A percentile compares a stretch with the other conserved stretches of the same genome.
phyloP scores from a whole-genome alignment of 306 rosid genomes.

The Myrica gale region DNA sequence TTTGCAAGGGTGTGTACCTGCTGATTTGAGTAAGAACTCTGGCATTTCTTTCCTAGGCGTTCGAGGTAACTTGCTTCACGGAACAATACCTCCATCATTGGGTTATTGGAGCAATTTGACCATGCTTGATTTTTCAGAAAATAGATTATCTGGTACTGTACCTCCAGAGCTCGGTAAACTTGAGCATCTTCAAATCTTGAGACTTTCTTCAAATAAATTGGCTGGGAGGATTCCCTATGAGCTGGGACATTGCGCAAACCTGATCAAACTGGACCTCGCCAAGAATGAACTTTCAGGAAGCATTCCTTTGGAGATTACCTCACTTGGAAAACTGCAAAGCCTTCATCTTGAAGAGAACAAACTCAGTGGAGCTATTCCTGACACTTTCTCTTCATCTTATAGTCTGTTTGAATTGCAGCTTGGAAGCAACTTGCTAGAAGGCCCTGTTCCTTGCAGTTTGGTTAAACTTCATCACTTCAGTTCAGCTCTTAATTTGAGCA shows the following conservation, averaged over 20 bases:
- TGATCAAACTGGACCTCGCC: slow-evolving; percentile 20
- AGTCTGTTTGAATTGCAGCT: slow-evolving; percentile 22
- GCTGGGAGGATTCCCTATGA: slow-evolving; percentile 22
- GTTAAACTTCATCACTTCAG: slow-evolving; percentile 13
- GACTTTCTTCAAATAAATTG: slow-evolving; percentile 10
- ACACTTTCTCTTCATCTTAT: slow-evolving; percentile 15
- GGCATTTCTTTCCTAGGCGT: slow-evolving; percentile 26
- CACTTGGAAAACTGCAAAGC: slow-evolving; percentile 19
- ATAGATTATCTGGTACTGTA: slow-evolving; percentile 12
- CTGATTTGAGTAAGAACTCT: slow-evolving; percentile 9
- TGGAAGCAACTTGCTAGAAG: slow-evolving; percentile 21
- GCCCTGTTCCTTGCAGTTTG: slow-evolving; percentile 24
- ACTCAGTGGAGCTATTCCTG: slow-evolving; percentile 16
- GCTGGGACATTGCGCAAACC: slow-evolving; percentile 2
- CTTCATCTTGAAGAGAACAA: slow-evolving; percentile 26
- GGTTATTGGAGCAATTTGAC: slow-evolving; percentile 27
- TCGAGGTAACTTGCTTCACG: slow-evolving; percentile 25
- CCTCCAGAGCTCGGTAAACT: slow-evolving; percentile 16
- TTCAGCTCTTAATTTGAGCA: slow-evolving; percentile 23
- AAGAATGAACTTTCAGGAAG: slow-evolving; percentile 21
- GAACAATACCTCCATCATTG: slow-evolving; percentile 16
- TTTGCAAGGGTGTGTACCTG: slow-evolving; percentile 20
- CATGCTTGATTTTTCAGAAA: slow-evolving; percentile 22
- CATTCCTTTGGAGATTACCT: slow-evolving; percentile 20
- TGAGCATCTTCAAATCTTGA: slow-evolving; percentile 6